These are phyloP conservation scores for Enterocytospora artemiae DNA, from an alignment of 371 early-diverging fungal genomes.

Conservation along the genomic window DNA sequence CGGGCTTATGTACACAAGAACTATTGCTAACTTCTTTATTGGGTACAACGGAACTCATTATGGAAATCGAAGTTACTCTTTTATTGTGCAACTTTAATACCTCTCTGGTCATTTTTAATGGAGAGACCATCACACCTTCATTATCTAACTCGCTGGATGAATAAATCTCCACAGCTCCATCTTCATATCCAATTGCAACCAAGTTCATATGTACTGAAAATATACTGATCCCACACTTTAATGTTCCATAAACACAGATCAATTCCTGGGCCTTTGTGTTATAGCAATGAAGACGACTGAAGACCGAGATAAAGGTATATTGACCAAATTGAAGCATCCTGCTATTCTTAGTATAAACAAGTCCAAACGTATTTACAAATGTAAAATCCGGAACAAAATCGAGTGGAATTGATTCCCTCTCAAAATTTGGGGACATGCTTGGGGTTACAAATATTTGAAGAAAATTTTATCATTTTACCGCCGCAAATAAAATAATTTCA, in stretches of 20 bases:
- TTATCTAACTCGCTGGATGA: neutral
- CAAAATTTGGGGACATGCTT: neutral
- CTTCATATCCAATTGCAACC: constrained; percentile 26
- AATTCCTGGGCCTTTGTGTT: constrained; percentile 13
- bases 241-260: neutral
- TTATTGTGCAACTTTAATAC: constrained; percentile 11
- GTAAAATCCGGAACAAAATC: constrained; percentile 39
- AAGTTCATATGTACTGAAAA: constrained; percentile 15
- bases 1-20: no score
- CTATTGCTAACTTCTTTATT: no score
- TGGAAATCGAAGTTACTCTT: no score
- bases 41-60: no score
- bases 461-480: neutral
- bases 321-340: neutral
- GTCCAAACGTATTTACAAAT: constrained; percentile 4
- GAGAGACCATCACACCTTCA: neutral
- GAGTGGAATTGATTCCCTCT: neutral
- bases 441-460: neutral
- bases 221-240: constrained; percentile 10
- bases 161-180: constrained; percentile 25
- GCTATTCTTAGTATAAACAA: constrained; percentile 12
- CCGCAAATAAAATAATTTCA: neutral
- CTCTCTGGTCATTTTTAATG: constrained; percentile 5
- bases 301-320: constrained; percentile 11
- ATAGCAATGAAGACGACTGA: constrained; percentile 10